Evolutionary conservation across 164 flowering plant species (phyloP).

Genomic region (Macadamia integrifolia): DNA sequence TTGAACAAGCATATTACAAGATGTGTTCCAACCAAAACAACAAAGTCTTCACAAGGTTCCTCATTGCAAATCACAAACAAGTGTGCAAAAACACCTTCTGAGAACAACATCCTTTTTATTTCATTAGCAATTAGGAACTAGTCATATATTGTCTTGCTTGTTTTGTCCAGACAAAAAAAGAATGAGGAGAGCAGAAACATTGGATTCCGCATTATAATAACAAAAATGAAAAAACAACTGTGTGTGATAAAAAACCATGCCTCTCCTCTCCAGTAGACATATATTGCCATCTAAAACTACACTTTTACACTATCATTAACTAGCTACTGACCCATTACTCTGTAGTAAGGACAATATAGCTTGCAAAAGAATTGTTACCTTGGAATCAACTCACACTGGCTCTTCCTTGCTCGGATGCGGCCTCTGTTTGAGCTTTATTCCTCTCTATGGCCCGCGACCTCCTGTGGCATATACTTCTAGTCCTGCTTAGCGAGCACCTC

Average conservation of each 20-base stretch:
- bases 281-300: not conserved
- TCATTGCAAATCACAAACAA: not conserved
- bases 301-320: not conserved
- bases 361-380: not conserved
- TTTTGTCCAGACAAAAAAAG: not conserved
- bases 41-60: too few species aligned
- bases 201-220: constrained; percentile 2
- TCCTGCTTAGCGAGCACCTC: constrained; percentile 97
- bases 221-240: constrained; percentile 3
- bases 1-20: not conserved
- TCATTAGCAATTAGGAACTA: not conserved
- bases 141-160: not conserved
- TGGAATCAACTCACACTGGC: not conserved
- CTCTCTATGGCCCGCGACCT: constrained; percentile 85
- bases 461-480: constrained; percentile 92
- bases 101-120: constrained; percentile 1
- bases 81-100: not conserved
- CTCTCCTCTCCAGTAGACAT: not conserved
- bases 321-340: not conserved
- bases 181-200: constrained; percentile 3
- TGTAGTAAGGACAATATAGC: not conserved
- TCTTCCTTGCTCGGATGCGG: constrained; percentile 12
- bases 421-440: constrained; percentile 54
- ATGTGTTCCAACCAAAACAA: not conserved
- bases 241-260: not conserved